Evolutionary conservation across 2,329 filamentous ascomycete genomes (phyloP).

Genomic region (Cytospora piceae): DNA sequence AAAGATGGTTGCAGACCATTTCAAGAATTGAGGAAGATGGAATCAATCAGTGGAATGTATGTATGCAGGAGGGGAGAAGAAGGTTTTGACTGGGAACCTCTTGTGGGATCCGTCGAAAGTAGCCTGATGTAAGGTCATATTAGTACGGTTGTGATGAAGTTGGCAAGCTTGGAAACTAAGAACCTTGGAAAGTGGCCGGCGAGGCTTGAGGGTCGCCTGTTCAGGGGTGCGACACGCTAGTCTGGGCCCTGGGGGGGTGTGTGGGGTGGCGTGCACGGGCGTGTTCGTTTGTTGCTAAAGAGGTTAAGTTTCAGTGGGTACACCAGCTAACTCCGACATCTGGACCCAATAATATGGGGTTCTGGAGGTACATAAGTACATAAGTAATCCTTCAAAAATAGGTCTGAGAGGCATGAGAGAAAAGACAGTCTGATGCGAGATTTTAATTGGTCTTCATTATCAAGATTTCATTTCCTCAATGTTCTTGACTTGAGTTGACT

Average conservation of each 20-base stretch:
- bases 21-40: not conserved
- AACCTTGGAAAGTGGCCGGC: not conserved
- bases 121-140: conserved; percentile 2
- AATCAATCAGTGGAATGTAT: not conserved
- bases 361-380: not conserved
- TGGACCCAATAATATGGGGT: too few species aligned
- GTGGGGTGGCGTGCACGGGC: conserved; percentile 11
- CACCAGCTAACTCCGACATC: conserved; percentile 5
- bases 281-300: not conserved
- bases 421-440: too few species aligned
- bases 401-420: too few species aligned
- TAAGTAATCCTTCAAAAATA: not conserved
- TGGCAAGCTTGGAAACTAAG: not conserved
- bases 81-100: not conserved
- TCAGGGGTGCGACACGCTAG: not conserved
- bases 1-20: not conserved
- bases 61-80: not conserved
- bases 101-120: not conserved
- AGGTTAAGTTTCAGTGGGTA: conserved; percentile 16
- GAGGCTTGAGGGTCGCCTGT: conserved; percentile 2
- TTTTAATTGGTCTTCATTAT: too few species aligned
- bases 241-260: conserved; percentile 4
- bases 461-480: too few species aligned
- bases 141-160: not conserved
- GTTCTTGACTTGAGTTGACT: too few species aligned